Conservation (phyloP, 495 filamentous ascomycete species). For the Neurospora sp. region DNA sequence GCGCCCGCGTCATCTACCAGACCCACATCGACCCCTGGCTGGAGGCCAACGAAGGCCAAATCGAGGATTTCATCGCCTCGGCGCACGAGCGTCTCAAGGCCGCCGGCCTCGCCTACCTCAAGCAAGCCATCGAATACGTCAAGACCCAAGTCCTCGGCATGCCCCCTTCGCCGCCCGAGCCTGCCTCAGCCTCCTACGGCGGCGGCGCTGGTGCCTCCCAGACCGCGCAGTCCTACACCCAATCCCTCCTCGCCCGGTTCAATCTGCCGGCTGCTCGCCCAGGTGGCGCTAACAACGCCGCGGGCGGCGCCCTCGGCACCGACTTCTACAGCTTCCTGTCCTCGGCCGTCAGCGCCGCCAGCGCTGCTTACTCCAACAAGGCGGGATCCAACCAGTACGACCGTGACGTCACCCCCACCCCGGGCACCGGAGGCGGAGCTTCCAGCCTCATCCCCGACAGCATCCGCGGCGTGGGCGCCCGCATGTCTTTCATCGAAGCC, state of each 20-base stretch:
- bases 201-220: slow-evolving; percentile 6
- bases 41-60: slow-evolving; percentile 72
- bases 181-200: slow-evolving; percentile 26
- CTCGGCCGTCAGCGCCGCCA: slow-evolving; percentile 46
- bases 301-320: slow-evolving; percentile 32
- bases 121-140: slow-evolving; percentile 62
- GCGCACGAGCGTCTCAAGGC: slow-evolving; percentile 70
- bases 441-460: slow-evolving; percentile 57
- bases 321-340: slow-evolving; percentile 71
- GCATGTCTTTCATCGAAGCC: slow-evolving; percentile 55
- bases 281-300: slow-evolving; percentile 11
- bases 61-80: slow-evolving; percentile 79
- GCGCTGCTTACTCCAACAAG: slow-evolving; percentile 9
- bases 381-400: neutral
- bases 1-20: slow-evolving; percentile 75
- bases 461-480: slow-evolving; percentile 50
- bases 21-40: slow-evolving; percentile 82
- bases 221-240: slow-evolving; percentile 24
- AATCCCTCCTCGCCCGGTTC: slow-evolving; percentile 75
- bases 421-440: neutral
- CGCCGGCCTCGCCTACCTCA: slow-evolving; percentile 72
- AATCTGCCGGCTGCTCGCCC: slow-evolving; percentile 53
- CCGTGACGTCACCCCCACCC: slow-evolving; percentile 41
- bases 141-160: slow-evolving; percentile 65
- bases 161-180: slow-evolving; percentile 35